Base-by-base conservation (phyloP, 805 yeast genomes). In the Kodamaea leandrae region DNA sequence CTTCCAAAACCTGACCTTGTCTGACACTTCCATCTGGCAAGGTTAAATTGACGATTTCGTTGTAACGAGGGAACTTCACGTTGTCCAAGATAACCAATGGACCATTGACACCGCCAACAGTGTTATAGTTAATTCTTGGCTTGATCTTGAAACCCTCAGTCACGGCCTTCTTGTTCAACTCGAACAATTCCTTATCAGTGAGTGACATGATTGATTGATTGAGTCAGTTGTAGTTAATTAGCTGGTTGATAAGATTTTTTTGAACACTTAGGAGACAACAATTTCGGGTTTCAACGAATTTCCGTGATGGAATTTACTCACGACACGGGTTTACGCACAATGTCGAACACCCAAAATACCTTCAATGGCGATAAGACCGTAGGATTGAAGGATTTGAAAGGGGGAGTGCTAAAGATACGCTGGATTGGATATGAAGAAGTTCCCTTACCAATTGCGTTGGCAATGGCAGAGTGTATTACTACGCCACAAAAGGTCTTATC, bases 1-100 rank as follows among this genome's bases (percentile, higher is more conserved):
- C 98, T 71, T 93, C 99, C 60, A 93, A 78, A 17, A 93, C 99
- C 69, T 93, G 98, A 59, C 99, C 99, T 44, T 96, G 96, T 70
- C 99, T 86, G 37, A 74, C 71, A 15, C 93, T 68, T 8, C 99
- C 99, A 63, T 95, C 99, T 36, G 99, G 99, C 46, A 93, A 76
- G 8, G 99, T 95, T 59, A 93, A 77, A 66, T 90, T 86, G 59
- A 93, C 99, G 71, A 93, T 93, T 71, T 93, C 99, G 59, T 91
- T 89, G 72, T 78, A 93, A 59, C 95, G 83, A 17, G 76, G 76
- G 48, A 68, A 70, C 54, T 70, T 70, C 50, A 70, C 76, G 45
- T 70, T 62, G 51, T 70, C 76, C 52, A 70, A 67, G 44, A 69
- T 90, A 47, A 93, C 99, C 64, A 93, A 78, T 4, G 99, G 99